A percentile compares a stretch with the other conserved stretches of the same genome.
Evolutionary conservation across 2,329 filamentous ascomycete species (phyloP).

Genomic region (Colletotrichum simmondsii): DNA sequence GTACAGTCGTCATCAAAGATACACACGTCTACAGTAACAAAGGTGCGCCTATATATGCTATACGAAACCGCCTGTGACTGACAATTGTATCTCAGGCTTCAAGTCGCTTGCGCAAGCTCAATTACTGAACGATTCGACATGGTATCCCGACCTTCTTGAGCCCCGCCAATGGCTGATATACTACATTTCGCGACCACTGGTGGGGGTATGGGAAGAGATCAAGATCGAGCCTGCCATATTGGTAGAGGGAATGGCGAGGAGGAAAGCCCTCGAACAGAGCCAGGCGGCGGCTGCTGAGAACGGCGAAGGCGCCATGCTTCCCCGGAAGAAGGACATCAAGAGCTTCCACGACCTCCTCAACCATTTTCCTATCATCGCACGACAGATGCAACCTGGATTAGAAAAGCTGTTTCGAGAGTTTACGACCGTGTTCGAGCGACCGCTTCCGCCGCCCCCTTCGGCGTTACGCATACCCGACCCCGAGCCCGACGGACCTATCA

Average conservation of each 20-base stretch:
- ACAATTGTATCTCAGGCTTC: slow-evolving; percentile 72
- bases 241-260: slow-evolving; percentile 55
- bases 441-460: slow-evolving; percentile 79
- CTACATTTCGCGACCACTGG: slow-evolving; percentile 89
- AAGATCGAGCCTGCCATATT: slow-evolving; percentile 76
- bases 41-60: slow-evolving; percentile 63
- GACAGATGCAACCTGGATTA: slow-evolving; percentile 93
- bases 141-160: slow-evolving; percentile 90
- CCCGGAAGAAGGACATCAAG: slow-evolving; percentile 89
- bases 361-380: slow-evolving; percentile 93
- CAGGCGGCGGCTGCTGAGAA: slow-evolving; percentile 49
- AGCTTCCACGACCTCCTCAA: slow-evolving; percentile 90
- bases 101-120: slow-evolving; percentile 91
- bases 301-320: slow-evolving; percentile 57
- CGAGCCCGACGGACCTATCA: slow-evolving; percentile 65
- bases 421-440: slow-evolving; percentile 84
- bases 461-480: slow-evolving; percentile 69
- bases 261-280: slow-evolving; percentile 49
- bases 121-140: slow-evolving; percentile 83
- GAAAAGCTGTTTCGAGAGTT: slow-evolving; percentile 94
- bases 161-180: slow-evolving; percentile 96
- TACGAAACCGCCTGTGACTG: background rate
- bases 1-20: slow-evolving; percentile 95
- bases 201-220: slow-evolving; percentile 83
- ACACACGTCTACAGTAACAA: slow-evolving; percentile 95